A percentile compares a stretch with the other conserved stretches of the same genome.
phyloP scores from a whole-genome alignment of 192 early-diverging fungal species.

The Backusella australiensis region DNA sequence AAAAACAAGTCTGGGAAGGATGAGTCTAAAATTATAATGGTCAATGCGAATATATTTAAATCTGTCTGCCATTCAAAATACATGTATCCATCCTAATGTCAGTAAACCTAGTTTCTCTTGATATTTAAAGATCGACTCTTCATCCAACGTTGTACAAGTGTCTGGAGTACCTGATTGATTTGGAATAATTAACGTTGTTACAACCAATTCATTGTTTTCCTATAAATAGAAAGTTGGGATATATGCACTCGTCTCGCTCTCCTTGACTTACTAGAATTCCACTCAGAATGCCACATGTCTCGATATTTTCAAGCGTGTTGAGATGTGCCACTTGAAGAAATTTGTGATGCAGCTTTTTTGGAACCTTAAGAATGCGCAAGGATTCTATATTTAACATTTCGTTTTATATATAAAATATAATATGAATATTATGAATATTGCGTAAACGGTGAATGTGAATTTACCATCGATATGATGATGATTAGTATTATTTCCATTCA shows the following conservation, averaged over 20 bases:
- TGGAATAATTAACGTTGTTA: slow-evolving; percentile 85
- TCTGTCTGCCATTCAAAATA: slow-evolving; percentile 16
- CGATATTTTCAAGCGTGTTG: slow-evolving; percentile 79
- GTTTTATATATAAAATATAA: slow-evolving; percentile 3
- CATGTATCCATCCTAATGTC: slow-evolving; percentile 90
- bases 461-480: not conserved
- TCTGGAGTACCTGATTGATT: slow-evolving; percentile 87
- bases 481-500: not conserved
- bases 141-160: slow-evolving; percentile 77
- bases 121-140: slow-evolving; percentile 80
- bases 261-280: slow-evolving; percentile 58
- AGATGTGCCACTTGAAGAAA: slow-evolving; percentile 68
- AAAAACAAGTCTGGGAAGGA: slow-evolving; percentile 90
- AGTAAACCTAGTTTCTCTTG: slow-evolving; percentile 72
- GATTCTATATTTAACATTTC: slow-evolving; percentile 32
- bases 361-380: slow-evolving; percentile 66
- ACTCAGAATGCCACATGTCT: slow-evolving; percentile 86
- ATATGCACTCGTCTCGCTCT: not conserved
- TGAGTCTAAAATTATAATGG: slow-evolving; percentile 56
- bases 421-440: not conserved
- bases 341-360: slow-evolving; percentile 60
- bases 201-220: slow-evolving; percentile 54
- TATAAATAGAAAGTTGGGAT: slow-evolving; percentile 20
- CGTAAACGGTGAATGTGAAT: not conserved
- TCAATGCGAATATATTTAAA: not conserved